phyloP scores from a whole-genome alignment of 768 basidiomycete genomes.

The Tylopilus balloui region DNA sequence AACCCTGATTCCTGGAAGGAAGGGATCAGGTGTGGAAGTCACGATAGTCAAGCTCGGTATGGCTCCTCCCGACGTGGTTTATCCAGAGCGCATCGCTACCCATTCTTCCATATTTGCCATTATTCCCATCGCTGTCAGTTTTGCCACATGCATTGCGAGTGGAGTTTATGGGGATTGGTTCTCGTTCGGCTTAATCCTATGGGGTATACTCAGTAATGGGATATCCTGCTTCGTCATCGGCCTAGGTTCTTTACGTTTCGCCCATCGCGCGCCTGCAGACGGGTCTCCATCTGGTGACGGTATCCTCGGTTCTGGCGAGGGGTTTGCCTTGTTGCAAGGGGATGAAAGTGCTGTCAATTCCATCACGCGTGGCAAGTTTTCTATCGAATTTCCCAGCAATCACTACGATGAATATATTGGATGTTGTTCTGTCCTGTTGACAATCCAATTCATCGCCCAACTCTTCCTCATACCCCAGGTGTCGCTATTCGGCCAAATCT shows the following conservation, averaged over 20 bases:
- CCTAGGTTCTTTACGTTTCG: neutral
- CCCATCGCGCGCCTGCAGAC: neutral
- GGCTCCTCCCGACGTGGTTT: neutral
- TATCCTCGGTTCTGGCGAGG: neutral
- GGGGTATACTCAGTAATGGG: neutral
- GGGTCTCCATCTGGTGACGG: no score
- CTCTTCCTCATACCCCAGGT: neutral
- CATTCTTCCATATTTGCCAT: neutral
- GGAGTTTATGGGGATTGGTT: neutral
- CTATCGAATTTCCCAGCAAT: neutral
- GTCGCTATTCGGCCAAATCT: neutral
- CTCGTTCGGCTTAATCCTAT: neutral
- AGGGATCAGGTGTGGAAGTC: neutral
- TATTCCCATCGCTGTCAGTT: neutral
- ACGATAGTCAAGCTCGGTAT: neutral
- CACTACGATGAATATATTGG: neutral
- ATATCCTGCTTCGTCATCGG: neutral
- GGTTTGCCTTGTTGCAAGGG: neutral
- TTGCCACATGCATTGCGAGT: neutral
- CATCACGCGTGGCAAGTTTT: neutral
- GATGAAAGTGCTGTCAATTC: neutral
- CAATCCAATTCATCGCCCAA: neutral
- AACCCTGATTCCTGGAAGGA: neutral
- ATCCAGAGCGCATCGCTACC: neutral
- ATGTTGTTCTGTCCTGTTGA: neutral